A percentile compares a stretch with the other conserved stretches of the same genome.
These are phyloP conservation scores for Globisporangium viniferum DNA, from an alignment of 352 stramenopile species.

Conservation along the genomic window DNA sequence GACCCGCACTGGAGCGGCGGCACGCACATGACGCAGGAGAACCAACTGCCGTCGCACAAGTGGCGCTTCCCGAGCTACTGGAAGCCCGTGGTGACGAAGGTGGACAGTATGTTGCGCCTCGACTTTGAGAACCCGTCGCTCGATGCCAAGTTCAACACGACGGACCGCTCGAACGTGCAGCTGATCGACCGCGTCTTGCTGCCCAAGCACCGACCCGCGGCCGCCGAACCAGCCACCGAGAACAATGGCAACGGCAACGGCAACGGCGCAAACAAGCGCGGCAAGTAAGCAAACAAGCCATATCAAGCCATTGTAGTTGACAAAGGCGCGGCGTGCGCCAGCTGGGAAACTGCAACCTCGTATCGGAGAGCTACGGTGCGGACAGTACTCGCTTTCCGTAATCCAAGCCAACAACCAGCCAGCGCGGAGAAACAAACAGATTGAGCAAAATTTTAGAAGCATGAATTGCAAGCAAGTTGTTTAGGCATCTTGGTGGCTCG, in stretches of 20 bases:
- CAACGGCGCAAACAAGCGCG: neutral
- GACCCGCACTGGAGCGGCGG: constrained; percentile 77
- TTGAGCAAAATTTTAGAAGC: neutral
- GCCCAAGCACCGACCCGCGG: constrained; percentile 25
- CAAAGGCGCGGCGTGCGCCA: neutral
- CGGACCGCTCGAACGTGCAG: constrained; percentile 78
- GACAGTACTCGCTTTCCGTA: neutral
- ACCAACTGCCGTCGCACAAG: constrained; percentile 61
- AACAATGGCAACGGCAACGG: neutral
- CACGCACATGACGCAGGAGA: constrained; percentile 47
- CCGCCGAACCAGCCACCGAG: too few relatives aligned
- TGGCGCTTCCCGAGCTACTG: constrained; percentile 79
- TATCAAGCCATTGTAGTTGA: neutral
- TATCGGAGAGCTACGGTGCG: neutral
- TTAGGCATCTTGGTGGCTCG: neutral
- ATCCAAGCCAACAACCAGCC: neutral
- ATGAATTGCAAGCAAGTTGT: neutral
- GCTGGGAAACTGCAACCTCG: neutral
- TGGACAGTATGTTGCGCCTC: constrained; percentile 80
- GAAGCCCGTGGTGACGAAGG: constrained; percentile 77
- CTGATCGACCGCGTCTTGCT: constrained; percentile 72
- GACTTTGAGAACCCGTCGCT: constrained; percentile 83
- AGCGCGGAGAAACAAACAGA: neutral
- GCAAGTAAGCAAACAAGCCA: neutral
- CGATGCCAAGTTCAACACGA: constrained; percentile 68